Base-by-base conservation (phyloP, 2,329 filamentous ascomycete genomes). In the Fusarium metavorans region DNA sequence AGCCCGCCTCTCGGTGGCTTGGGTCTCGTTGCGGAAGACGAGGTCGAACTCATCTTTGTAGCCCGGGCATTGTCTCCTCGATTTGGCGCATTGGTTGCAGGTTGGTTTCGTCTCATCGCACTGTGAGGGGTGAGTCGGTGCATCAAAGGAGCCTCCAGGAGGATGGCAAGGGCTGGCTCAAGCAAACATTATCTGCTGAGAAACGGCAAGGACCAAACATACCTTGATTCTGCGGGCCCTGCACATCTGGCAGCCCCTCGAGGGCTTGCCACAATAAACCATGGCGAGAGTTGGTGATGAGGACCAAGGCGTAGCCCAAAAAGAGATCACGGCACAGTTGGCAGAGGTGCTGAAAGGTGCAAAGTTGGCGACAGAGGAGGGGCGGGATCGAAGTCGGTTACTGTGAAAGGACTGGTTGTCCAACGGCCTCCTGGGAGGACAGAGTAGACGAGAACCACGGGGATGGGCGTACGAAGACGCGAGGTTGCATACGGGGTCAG, bases 161-260 rank as follows among this genome's bases (percentile, higher is more conserved):
- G 30, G 23, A 13, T 23, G 30, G 34, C 18, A 27, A 41, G 27
- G 30, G 25, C 25, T 48, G 34, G 25, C n/a, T 16, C 43, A 23
- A 35, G 23, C 23, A 64, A 64, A 63, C 11, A 35, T 37, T 50
- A 34, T 35, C 41, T 39, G 56, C 43, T 50, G 34, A 57, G 32
- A 41, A 23, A 41, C 25, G 23, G 43, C 48, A 43, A 57, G 59
- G 41, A 59, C 27, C 54, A 59, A 48, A 75, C 86, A 72, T 86
- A 93, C 92, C 88, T 94, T 94, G 80, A 94, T 94, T 76, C 92
- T 88, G 74, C 92, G 88, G 39, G 88, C 92, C 80, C 92, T 89
- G 81, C 92, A 94, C 89, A 92, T 94, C 84, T 93, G 92, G 78
- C 92, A 94, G 77, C 92, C 92, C 83, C 87, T 84, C 1, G 90